Base-by-base conservation (phyloP, 495 filamentous ascomycete species). In the Clohesyomyces aquaticus region DNA sequence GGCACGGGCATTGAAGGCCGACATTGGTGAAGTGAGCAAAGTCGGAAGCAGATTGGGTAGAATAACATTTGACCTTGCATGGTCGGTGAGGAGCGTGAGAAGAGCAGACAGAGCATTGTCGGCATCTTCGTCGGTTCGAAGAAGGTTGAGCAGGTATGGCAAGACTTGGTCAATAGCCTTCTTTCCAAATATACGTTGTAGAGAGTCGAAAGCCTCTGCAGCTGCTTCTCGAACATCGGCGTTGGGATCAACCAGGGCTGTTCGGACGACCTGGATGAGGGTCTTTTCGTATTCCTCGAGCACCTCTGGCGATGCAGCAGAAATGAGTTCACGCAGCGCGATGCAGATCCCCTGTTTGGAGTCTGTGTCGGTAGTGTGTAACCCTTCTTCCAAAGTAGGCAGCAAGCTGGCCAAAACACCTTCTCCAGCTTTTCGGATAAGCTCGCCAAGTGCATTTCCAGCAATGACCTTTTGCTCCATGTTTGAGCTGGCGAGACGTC, bases 381-480 rank as follows among this genome's bases (percentile, higher is more conserved):
- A 81, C 35, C 94, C 93, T 73, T 96, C 92, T 71, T 98, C 93
- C 29, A 98, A 85, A 9, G 93, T 92, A 18, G 94, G 94, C 53
- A 98, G 77, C 59, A 98, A 78, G 48, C 85, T 96, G 12, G 92
- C 83, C 61, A 98, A 77, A 52, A 98, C 92, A 54, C 91, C 88
- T 71, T 98, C 94, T 55, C 94, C 94, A 67, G 93, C 93, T 76
- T 96, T 98, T 64, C 94, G 85, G 68, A 98, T 98, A 26, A 98
- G 81, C 72, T 98, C 94, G 67, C 94, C 95, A 51, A 98, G 81
- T 11, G 94, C 91, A 73, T 98, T 98, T 69, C 93, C 92, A 50
- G 94, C 95, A 78, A 98, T 98, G 61, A 95, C 88, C 77, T 96
- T 97, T 74, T 98, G 94, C 75, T 98, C 94, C 88, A 96, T 90